These are phyloP conservation scores for Cystobasidiaceae sp. DNA, from an alignment of 1,284 basidiomycete species.

Conservation along the genomic window DNA sequence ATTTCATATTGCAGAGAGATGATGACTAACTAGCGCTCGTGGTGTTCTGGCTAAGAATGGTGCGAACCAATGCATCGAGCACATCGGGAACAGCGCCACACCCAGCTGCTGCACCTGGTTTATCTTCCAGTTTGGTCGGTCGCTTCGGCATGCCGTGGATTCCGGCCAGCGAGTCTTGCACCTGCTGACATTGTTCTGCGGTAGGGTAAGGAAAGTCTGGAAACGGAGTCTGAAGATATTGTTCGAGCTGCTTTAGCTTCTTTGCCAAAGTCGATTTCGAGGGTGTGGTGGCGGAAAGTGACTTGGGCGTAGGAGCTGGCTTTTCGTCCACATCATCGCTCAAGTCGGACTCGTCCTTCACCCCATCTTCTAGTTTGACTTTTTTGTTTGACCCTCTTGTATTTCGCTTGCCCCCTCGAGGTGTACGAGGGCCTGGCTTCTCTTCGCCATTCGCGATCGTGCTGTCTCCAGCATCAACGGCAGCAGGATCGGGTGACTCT, in stretches of 20 bases:
- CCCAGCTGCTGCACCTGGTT: slow-evolving; percentile 48
- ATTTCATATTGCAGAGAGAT: background rate
- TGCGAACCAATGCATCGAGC: slow-evolving; percentile 65
- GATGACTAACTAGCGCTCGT: slow-evolving; percentile 50
- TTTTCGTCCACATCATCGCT: slow-evolving; percentile 7
- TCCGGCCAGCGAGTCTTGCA: slow-evolving; percentile 52
- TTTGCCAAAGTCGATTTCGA: slow-evolving; percentile 29
- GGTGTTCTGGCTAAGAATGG: slow-evolving; percentile 70
- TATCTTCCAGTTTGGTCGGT: slow-evolving; percentile 45
- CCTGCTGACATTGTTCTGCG: slow-evolving; percentile 51
- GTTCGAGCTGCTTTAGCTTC: slow-evolving; percentile 34
- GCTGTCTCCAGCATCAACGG: no score
- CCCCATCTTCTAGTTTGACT: slow-evolving; percentile 14
- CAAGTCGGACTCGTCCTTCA: background rate
- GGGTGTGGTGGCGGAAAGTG: slow-evolving; percentile 1
- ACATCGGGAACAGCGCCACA: slow-evolving; percentile 61
- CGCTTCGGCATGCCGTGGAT: slow-evolving; percentile 47
- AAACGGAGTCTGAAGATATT: slow-evolving; percentile 51
- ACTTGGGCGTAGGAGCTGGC: slow-evolving; percentile 2
- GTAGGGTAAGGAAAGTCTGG: slow-evolving; percentile 55
- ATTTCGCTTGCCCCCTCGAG: slow-evolving; percentile 2
- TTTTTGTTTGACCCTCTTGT: slow-evolving; percentile 11
- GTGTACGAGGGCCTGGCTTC: slow-evolving; percentile 3
- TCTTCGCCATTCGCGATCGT: no score
- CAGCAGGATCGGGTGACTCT: slow-evolving; percentile 16